phyloP scores from a whole-genome alignment of 2,329 filamentous ascomycete species.

The Calonectria henricotiae region DNA sequence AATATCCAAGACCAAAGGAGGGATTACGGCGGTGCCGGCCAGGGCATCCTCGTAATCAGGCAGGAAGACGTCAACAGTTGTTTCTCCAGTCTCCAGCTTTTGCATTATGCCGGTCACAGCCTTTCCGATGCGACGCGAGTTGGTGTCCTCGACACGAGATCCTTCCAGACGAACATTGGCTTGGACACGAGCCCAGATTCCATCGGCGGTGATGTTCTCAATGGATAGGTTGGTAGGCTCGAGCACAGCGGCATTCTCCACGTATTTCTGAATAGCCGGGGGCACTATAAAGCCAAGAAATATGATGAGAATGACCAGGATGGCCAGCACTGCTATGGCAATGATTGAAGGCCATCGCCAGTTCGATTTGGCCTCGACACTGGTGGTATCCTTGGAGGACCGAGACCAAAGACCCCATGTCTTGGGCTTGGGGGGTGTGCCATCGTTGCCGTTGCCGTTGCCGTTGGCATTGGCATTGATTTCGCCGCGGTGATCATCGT shows the following conservation, averaged over 20 bases:
- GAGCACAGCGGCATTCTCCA: slow-evolving; percentile 85
- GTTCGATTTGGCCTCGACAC: slow-evolving; percentile 50
- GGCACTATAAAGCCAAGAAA: slow-evolving; percentile 86
- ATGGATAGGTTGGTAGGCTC: slow-evolving; percentile 89
- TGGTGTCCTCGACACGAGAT: slow-evolving; percentile 79
- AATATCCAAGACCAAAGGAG: slow-evolving; percentile 82
- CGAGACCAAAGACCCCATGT: slow-evolving; percentile 47
- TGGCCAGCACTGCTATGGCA: slow-evolving; percentile 78
- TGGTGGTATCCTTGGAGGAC: slow-evolving; percentile 31
- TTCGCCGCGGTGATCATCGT: slow-evolving; percentile 60
- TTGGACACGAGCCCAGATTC: slow-evolving; percentile 85
- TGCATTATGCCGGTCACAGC: slow-evolving; percentile 86
- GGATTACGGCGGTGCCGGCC: slow-evolving; percentile 83
- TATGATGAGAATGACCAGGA: slow-evolving; percentile 79
- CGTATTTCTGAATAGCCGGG: slow-evolving; percentile 87
- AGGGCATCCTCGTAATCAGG: slow-evolving; percentile 87
- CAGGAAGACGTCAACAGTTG: slow-evolving; percentile 82
- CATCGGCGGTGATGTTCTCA: slow-evolving; percentile 85
- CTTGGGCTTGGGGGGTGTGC: slow-evolving; percentile 27
- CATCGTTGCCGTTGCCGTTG: slow-evolving; percentile 34
- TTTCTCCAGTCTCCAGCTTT: slow-evolving; percentile 81
- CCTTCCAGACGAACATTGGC: slow-evolving; percentile 88
- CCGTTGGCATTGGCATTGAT: slow-evolving; percentile 47
- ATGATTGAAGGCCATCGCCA: slow-evolving; percentile 83
- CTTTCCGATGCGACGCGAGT: slow-evolving; percentile 82